Percentiles rank a stretch among this genome's conserved stretches.
These are phyloP conservation scores for Mycena latifolia DNA, from an alignment of 768 basidiomycete genomes.

Conservation along the genomic window DNA sequence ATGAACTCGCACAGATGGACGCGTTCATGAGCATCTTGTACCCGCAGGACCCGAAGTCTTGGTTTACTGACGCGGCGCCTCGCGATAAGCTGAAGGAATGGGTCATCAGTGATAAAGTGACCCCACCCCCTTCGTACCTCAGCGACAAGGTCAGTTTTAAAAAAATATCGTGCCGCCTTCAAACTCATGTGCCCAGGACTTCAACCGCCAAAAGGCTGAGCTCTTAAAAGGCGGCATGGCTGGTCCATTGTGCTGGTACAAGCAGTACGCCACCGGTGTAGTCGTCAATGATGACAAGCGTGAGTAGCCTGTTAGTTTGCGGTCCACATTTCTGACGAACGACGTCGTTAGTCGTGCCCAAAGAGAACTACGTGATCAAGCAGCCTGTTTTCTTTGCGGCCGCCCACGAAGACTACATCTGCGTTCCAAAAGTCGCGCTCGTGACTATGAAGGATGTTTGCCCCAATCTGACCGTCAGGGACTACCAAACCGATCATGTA, in stretches of 20 bases:
- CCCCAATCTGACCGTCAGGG: conserved; percentile 45
- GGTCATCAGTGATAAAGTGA: conserved; percentile 46
- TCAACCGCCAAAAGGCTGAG: conserved; percentile 31
- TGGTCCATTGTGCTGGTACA: conserved; percentile 51
- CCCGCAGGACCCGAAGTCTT: conserved; percentile 49
- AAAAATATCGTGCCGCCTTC: conserved; percentile 7
- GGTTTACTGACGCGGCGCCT: conserved; percentile 51
- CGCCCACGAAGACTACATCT: conserved; percentile 47
- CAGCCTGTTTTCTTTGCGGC: conserved; percentile 53
- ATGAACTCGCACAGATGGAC: conserved; percentile 49
- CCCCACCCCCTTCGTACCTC: conserved; percentile 45
- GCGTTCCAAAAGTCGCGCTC: conserved; percentile 35
- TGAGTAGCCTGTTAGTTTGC: too few relatives aligned
- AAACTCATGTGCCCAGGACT: conserved; percentile 40
- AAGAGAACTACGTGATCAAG: conserved; percentile 42
- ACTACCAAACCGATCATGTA: conserved; percentile 53
- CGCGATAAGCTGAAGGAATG: conserved; percentile 50
- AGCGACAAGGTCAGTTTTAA: conserved; percentile 42
- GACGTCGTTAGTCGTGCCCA: conserved; percentile 42
- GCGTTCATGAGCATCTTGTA: conserved; percentile 51
- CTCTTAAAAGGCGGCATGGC: conserved; percentile 44
- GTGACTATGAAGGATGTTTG: conserved; percentile 29
- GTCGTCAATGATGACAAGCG: conserved; percentile 48
- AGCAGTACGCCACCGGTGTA: conserved; percentile 42
- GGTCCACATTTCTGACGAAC: too few relatives aligned